These are phyloP conservation scores for Citrus australasica DNA, from an alignment of 345 rosid species.

Conservation along the genomic window DNA sequence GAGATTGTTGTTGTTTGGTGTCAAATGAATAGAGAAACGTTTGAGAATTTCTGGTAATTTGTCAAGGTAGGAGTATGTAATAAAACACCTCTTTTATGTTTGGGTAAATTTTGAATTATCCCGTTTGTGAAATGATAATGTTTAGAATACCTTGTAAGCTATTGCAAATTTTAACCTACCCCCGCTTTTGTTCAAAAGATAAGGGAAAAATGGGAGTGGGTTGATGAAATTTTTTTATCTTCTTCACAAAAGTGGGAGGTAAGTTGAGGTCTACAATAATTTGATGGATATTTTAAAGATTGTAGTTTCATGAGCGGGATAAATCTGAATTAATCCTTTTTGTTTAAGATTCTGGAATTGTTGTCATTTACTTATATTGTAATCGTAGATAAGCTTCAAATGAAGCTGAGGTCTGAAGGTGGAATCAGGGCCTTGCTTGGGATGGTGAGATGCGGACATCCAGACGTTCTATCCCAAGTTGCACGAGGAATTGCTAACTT, in stretches of 20 bases:
- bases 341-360: not conserved
- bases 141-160: too few relatives aligned
- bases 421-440: constrained; percentile 96
- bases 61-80: not conserved
- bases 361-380: not conserved
- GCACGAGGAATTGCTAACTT: constrained; percentile 98
- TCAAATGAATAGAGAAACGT: not conserved
- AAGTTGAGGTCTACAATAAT: too few relatives aligned
- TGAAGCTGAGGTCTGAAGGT: constrained; percentile 83
- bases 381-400: constrained; percentile 78
- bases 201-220: too few relatives aligned
- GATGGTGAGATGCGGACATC: constrained; percentile 92
- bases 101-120: too few relatives aligned
- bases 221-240: too few relatives aligned
- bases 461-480: constrained; percentile 96
- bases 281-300: too few relatives aligned
- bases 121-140: too few relatives aligned
- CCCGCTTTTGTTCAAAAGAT: too few relatives aligned
- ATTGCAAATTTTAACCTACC: too few relatives aligned
- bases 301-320: too few relatives aligned
- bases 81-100: not conserved
- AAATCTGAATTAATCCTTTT: too few relatives aligned
- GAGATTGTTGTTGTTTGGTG: not conserved
- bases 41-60: not conserved
- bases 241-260: too few relatives aligned